Evolutionary conservation across 1,284 basidiomycete species (phyloP), one percentile per base, ranked within the genome.

Genomic region (Cutaneotrichosporon sp.): DNA sequence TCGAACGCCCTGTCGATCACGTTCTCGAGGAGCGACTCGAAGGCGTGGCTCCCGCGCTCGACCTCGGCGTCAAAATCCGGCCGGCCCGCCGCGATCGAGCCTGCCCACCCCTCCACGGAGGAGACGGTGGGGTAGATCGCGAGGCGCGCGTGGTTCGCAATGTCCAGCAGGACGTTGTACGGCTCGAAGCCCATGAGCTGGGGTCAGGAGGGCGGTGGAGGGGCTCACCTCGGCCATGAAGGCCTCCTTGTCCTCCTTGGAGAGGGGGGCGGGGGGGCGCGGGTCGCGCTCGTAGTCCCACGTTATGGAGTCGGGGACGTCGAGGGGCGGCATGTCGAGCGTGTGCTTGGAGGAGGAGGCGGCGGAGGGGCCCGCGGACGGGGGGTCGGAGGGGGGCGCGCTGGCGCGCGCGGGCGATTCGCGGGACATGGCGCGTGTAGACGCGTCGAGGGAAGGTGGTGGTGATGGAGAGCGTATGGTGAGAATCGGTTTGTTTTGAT

Each of bases 1-100:
- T 81, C 80, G 38, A 78, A 76, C 2, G 79, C 78, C 14, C 70
- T 65, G 60, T 81, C 79, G 53, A 81, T 69, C 34, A 79, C 76
- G 13, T 68, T 69, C 58, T 78, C 78, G 2, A 81, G 63, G 47
- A 81, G 65, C 5, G 79, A 79, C 63, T 81, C 79, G n/a, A 80
- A 68, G 16, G 72, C 68, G 54, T 78, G 73, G 65, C 67, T 56
- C n/a, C 73, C 75, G n/a, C 63, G 67, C 22, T 69, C 67, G 24
- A 75, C 59, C 57, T 78, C 75, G 20, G 64, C 63, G 54, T 72
- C 65, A 7, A 59, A 53, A 38, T 69, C 69, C 1, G 65, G 52
- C 3, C 67, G 59, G 14, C 63, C 60, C 2, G 46, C 58, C 11
- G 60, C 60, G 61, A 60, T 63, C 27, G 20, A 27, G 22, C 38